Evolutionary conservation across 2,329 filamentous ascomycete species (phyloP).

Genomic region (Verticillium albo-atrum): DNA sequence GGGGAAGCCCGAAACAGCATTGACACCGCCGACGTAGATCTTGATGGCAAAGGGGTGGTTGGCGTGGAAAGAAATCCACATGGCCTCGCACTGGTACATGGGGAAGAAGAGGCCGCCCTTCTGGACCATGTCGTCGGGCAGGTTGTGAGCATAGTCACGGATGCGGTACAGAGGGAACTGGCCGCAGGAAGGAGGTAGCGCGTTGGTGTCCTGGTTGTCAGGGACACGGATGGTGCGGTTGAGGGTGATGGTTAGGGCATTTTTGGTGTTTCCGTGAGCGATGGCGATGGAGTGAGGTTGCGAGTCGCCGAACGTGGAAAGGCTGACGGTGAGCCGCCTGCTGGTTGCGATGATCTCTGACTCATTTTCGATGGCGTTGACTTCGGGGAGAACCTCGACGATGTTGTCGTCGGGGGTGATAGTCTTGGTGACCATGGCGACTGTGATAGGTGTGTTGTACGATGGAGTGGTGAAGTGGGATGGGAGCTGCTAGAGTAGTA

Average conservation of each 20-base stretch:
- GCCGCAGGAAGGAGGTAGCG: conserved; percentile 30
- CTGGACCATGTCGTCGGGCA: conserved; percentile 26
- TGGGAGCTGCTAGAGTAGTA: not conserved
- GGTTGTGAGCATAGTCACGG: conserved; percentile 19
- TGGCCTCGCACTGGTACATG: conserved; percentile 37
- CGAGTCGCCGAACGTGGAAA: not conserved
- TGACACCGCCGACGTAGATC: conserved; percentile 33
- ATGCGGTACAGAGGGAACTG: conserved; percentile 33
- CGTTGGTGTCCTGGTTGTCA: conserved; percentile 24
- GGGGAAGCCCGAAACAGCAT: conserved; percentile 32
- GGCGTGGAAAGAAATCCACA: conserved; percentile 30
- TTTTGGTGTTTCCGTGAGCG: conserved; percentile 1
- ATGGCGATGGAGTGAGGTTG: conserved; percentile 4
- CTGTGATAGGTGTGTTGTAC: not conserved
- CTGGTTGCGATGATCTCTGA: not conserved
- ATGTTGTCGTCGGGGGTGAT: not conserved
- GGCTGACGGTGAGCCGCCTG: conserved; percentile 7
- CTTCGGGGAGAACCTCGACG: conserved; percentile 10
- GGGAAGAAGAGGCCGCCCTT: conserved; percentile 42
- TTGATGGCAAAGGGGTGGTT: conserved; percentile 28
- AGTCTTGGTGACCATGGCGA: not conserved
- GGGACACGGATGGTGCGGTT: conserved; percentile 37
- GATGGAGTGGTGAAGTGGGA: not conserved
- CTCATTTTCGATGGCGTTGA: not conserved
- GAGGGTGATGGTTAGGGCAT: conserved; percentile 28